These are phyloP conservation scores for Persicaria tinctoria DNA, from an alignment of 148 eudicot species.

Conservation along the genomic window DNA sequence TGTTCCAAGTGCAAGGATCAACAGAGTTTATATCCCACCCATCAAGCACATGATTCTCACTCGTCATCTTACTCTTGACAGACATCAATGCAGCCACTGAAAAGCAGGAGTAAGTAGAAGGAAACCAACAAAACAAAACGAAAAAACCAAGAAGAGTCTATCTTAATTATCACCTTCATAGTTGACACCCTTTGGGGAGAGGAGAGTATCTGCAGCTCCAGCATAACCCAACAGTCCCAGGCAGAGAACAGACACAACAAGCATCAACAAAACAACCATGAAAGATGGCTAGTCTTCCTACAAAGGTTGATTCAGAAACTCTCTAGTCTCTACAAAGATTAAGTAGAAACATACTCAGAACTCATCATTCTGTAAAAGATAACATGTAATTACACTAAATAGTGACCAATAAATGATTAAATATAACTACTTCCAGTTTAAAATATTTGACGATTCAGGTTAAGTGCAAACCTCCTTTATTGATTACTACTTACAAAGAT, in stretches of 20 bases:
- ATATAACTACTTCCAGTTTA: no score
- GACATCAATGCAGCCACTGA: slow-evolving; percentile 91
- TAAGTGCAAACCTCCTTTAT: no score
- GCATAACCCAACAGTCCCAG: slow-evolving; percentile 14
- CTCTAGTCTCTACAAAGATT: neutral
- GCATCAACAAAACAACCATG: slow-evolving; percentile 30
- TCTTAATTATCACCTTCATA: slow-evolving; percentile 48
- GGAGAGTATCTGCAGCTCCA: slow-evolving; percentile 47
- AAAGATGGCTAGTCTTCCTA: slow-evolving; percentile 5
- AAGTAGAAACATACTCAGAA: neutral
- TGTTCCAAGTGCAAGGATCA: slow-evolving; percentile 97
- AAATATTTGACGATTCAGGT: no score
- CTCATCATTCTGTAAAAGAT: neutral
- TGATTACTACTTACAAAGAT: no score
- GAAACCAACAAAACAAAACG: neutral
- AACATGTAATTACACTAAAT: no score
- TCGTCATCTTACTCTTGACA: slow-evolving; percentile 67
- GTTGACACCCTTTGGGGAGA: slow-evolving; percentile 91
- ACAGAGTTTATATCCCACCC: slow-evolving; percentile 97
- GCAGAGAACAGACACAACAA: slow-evolving; percentile 18
- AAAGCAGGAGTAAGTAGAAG: slow-evolving; percentile 1
- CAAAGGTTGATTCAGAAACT: neutral
- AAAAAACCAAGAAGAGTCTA: neutral
- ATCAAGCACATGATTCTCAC: slow-evolving; percentile 55
- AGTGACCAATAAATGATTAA: no score